Percentiles rank a stretch among this genome's conserved stretches.
Conservation (phyloP, 192 early-diverging fungal species). For the Linnemannia zychae region DNA sequence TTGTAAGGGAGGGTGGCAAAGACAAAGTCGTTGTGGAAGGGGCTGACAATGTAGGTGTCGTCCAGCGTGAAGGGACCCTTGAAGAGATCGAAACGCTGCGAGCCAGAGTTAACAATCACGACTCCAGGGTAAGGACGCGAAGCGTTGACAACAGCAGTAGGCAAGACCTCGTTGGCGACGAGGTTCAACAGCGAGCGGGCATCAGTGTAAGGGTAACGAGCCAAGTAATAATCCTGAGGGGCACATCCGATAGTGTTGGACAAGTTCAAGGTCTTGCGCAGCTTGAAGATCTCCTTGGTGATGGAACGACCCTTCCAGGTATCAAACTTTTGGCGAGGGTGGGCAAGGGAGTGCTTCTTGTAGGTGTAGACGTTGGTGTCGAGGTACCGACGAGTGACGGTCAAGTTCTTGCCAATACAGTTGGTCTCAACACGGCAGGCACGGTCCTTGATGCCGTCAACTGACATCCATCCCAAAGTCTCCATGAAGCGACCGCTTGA, state of each 20-base stretch:
- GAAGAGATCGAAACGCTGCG: conserved; percentile 62
- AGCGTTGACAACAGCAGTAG: conserved; percentile 45
- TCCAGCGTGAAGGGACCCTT: conserved; percentile 63
- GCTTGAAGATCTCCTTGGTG: conserved; percentile 50
- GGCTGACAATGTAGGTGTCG: conserved; percentile 59
- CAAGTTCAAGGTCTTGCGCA: conserved; percentile 45
- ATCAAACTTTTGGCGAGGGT: conserved; percentile 38
- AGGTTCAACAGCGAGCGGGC: conserved; percentile 53
- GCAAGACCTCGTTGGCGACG: conserved; percentile 54
- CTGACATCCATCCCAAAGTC: conserved; percentile 68
- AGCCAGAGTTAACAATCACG: conserved; percentile 61
- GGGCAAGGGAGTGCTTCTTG: conserved; percentile 61
- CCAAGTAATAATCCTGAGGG: conserved; percentile 68
- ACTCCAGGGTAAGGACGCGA: conserved; percentile 56
- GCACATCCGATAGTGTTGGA: conserved; percentile 58
- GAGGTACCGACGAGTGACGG: conserved; percentile 64
- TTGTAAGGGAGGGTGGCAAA: conserved; percentile 52
- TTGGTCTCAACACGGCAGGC: conserved; percentile 36
- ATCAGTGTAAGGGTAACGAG: conserved; percentile 51
- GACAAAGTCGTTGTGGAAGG: conserved; percentile 60
- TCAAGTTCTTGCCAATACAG: conserved; percentile 54
- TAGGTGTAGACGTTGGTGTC: conserved; percentile 67
- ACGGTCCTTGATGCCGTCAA: conserved; percentile 49
- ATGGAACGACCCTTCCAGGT: conserved; percentile 60
- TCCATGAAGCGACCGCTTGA: conserved; percentile 68